Conservation (phyloP, 2,329 filamentous ascomycete genomes). For the Diaporthe vaccinii region DNA sequence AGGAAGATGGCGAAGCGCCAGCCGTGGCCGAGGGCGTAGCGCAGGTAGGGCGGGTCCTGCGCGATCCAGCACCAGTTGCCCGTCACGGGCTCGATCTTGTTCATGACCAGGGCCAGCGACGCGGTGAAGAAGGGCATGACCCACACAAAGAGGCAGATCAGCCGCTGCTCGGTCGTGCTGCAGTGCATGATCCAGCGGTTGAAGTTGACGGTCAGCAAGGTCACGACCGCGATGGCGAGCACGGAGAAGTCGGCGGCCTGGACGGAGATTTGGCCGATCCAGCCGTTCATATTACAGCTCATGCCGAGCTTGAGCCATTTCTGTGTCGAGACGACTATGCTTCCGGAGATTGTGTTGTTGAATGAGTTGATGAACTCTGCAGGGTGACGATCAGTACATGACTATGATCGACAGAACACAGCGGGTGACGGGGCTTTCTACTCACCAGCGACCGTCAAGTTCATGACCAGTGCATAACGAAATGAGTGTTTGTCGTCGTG, state of each 20-base stretch:
- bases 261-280: conserved; percentile 38
- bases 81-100: conserved; percentile 37
- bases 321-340: conserved; percentile 20
- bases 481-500: conserved; percentile 36
- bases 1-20: conserved; percentile 39
- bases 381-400: background rate
- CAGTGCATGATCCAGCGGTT: conserved; percentile 29
- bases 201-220: conserved; percentile 35
- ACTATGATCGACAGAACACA: too few species aligned
- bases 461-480: conserved; percentile 37
- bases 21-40: conserved; percentile 37
- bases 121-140: conserved; percentile 35
- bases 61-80: conserved; percentile 41
- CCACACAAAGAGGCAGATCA: conserved; percentile 38
- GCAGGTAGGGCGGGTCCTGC: conserved; percentile 35
- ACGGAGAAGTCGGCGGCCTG: conserved; percentile 41
- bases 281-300: conserved; percentile 35
- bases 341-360: conserved; percentile 38
- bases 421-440: background rate
- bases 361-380: conserved; percentile 38
- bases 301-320: conserved; percentile 18
- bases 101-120: conserved; percentile 25
- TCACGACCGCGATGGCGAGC: conserved; percentile 37
- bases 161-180: conserved; percentile 24
- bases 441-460: conserved; percentile 36